Evolutionary conservation across 495 filamentous ascomycete species (phyloP).

Genomic region (Penicillium pulvis): DNA sequence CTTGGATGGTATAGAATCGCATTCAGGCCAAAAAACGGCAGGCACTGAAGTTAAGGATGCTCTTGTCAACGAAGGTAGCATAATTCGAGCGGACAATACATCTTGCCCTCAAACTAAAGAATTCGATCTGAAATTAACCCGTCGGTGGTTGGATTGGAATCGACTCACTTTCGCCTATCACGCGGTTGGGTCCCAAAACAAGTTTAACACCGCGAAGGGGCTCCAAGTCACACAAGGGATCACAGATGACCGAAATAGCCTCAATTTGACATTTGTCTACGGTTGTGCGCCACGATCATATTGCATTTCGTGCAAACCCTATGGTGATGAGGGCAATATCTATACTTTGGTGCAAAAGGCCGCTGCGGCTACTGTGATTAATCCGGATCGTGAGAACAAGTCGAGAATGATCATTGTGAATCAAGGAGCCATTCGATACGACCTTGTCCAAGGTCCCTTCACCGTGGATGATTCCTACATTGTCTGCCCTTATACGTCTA

Average conservation of each 20-base stretch:
- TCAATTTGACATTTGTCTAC: conserved; percentile 31
- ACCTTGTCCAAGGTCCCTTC: conserved; percentile 43
- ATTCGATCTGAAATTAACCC: conserved; percentile 12
- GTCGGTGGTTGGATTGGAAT: conserved; percentile 42
- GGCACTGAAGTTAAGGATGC: not conserved
- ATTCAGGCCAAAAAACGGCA: not conserved
- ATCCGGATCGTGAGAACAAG: conserved; percentile 23
- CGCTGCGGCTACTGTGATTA: conserved; percentile 29
- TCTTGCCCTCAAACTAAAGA: conserved; percentile 9
- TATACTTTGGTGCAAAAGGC: conserved; percentile 34
- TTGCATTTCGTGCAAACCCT: conserved; percentile 40
- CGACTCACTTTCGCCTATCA: conserved; percentile 42
- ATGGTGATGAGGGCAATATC: conserved; percentile 33
- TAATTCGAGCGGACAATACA: not conserved
- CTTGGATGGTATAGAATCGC: conserved; percentile 36
- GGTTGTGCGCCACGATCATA: conserved; percentile 44
- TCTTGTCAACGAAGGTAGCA: not conserved
- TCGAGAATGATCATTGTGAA: conserved; percentile 41
- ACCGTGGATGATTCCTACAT: conserved; percentile 42
- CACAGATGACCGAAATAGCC: conserved; percentile 1
- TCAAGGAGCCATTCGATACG: conserved; percentile 39
- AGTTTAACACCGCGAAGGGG: conserved; percentile 8
- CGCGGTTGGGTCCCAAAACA: conserved; percentile 34
- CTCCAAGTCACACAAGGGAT: not conserved
- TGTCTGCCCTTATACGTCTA: conserved; percentile 36